Base-by-base conservation (phyloP, 1,139 yeast species). In the Candida sp. region DNA sequence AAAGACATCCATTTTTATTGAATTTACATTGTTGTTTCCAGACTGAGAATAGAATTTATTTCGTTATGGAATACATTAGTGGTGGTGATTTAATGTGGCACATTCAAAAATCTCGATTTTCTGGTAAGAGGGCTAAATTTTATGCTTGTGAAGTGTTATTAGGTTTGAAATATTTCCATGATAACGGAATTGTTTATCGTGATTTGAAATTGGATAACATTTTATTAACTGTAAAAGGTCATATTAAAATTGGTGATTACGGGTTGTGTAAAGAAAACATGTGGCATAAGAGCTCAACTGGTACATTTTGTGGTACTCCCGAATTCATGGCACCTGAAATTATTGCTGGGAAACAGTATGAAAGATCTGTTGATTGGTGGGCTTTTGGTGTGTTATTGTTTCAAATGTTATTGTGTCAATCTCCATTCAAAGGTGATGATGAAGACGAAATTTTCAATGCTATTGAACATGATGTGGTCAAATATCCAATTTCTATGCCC, bases 31-130 rank as follows among this genome's bases (percentile, higher is more conserved):
- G 97, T 56, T 90, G 98, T 60, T 93, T 93, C 79, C 99, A 93
- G 68, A 93, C 99, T 0, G 99, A 95, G 55, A 91, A 95, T 62
- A 81, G 99, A 60, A 87, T 93, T 38, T 93, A 95, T 65, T 93
- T 95, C 67, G 99, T 95, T 11, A 93, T 93, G 99, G 99, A 93
- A 64, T 93, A 90, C 59, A 85, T 93, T 43, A 84, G 95, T 9
- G 99, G 99, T 45, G 99, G 99, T 62, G 99, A 93, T 70, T 78
- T 93, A 59, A 93, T 93, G 99, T 90, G 97, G 96, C 99, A 93
- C 63, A 95, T 93, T 56, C 99, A 93, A 64, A 89, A 89, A 59
- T 87, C 88, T 45, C 77, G 95, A 56, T 87, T 93, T 59, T 84
- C 96, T 2, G 86, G 93, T 21, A 82, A 87, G 53, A 77, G 98